Percentiles rank a stretch among this genome's conserved stretches.
Evolutionary conservation across 2,329 filamentous ascomycete genomes (phyloP).

Genomic region (Penicillium sp.): DNA sequence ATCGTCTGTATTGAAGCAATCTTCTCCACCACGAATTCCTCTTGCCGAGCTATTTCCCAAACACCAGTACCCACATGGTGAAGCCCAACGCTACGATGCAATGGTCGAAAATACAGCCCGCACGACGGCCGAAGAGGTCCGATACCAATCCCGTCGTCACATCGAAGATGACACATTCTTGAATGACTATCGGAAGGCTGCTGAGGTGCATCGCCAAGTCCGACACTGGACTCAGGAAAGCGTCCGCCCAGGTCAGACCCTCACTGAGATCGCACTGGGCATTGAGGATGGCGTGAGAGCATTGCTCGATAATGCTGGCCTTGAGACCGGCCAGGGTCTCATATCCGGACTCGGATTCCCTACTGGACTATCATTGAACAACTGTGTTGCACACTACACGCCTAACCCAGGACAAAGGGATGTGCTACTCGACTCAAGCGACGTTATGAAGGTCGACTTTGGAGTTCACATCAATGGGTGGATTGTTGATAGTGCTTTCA

Average conservation of each 20-base stretch:
- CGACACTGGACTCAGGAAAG: slow-evolving; percentile 49
- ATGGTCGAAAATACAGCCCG: slow-evolving; percentile 45
- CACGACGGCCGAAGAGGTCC: slow-evolving; percentile 48
- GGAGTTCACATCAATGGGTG: slow-evolving; percentile 75
- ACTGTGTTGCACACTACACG: slow-evolving; percentile 54
- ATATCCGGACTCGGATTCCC: slow-evolving; percentile 55
- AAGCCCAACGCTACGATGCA: slow-evolving; percentile 36
- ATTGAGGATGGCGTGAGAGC: slow-evolving; percentile 54
- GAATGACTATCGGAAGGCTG: slow-evolving; percentile 54
- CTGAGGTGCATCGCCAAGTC: slow-evolving; percentile 55
- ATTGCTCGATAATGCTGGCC: slow-evolving; percentile 50
- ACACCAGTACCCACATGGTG: not conserved
- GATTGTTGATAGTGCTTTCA: slow-evolving; percentile 79
- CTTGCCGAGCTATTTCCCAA: not conserved
- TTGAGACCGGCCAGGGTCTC: slow-evolving; percentile 51
- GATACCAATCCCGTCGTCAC: slow-evolving; percentile 40
- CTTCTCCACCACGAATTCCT: not conserved
- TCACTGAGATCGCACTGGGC: slow-evolving; percentile 50
- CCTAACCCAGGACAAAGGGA: slow-evolving; percentile 61
- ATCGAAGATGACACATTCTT: slow-evolving; percentile 49
- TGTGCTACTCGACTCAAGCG: slow-evolving; percentile 64
- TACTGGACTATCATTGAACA: slow-evolving; percentile 53
- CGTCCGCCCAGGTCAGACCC: slow-evolving; percentile 50
- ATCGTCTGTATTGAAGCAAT: slow-evolving; percentile 9
- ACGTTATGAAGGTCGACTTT: slow-evolving; percentile 80